Evolutionary conservation across 2,329 filamentous ascomycete genomes (phyloP).

Genomic region (Nannizzia gypsea): DNA sequence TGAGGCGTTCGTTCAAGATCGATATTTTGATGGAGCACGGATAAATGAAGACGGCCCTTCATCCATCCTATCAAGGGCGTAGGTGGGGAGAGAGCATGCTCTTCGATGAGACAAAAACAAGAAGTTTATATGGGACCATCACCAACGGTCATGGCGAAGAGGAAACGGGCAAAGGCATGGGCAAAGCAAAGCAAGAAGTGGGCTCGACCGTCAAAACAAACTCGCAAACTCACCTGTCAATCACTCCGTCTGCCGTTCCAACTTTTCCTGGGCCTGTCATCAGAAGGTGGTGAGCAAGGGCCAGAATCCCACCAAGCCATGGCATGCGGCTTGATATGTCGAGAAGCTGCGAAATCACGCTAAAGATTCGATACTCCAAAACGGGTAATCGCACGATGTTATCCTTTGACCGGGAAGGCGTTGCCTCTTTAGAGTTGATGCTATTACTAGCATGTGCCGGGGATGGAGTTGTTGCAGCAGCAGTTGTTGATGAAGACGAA

Average conservation of each 20-base stretch:
- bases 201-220: constrained; percentile 5
- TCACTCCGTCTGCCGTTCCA: constrained; percentile 59
- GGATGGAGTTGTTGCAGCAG: constrained; percentile 40
- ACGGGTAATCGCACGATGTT: constrained; percentile 46
- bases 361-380: constrained; percentile 65
- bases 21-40: constrained; percentile 3
- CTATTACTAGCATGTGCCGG: constrained; percentile 2
- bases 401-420: constrained; percentile 19
- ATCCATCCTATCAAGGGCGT: background rate
- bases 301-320: constrained; percentile 67
- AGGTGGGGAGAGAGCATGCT: background rate
- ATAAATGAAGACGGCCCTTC: background rate
- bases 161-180: constrained; percentile 3
- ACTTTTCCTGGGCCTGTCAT: constrained; percentile 63
- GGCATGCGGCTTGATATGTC: constrained; percentile 75
- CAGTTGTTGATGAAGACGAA: constrained; percentile 23
- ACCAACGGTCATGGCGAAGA: constrained; percentile 8
- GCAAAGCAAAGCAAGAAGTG: constrained; percentile 11
- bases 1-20: background rate
- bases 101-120: background rate
- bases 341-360: constrained; percentile 58
- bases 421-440: constrained; percentile 10
- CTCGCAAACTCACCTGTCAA: constrained; percentile 74
- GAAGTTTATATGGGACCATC: background rate
- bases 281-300: constrained; percentile 62